phyloP scores from a whole-genome alignment of 331 rosid species.

The Cucumis variabilis region DNA sequence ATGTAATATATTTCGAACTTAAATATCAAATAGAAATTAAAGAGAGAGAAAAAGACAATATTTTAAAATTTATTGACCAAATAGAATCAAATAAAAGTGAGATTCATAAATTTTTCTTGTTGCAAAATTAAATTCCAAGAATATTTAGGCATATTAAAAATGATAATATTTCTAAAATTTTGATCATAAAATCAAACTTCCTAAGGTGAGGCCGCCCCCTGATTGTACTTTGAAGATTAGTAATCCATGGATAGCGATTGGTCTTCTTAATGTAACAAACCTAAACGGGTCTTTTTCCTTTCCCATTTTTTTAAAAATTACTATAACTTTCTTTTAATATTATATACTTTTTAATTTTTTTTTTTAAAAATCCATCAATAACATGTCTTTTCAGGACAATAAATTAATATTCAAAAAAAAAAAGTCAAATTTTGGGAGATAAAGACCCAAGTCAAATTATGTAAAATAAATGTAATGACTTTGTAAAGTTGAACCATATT shows the following conservation, averaged over 20 bases:
- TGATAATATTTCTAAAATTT: neutral
- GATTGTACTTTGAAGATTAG: neutral
- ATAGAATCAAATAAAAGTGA: no score
- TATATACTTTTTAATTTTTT: neutral
- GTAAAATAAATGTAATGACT: neutral
- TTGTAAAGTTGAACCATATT: neutral
- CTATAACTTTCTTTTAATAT: neutral
- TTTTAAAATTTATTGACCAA: no score
- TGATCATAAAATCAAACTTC: neutral
- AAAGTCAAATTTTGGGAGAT: neutral
- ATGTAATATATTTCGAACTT: no score
- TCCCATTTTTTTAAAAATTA: neutral
- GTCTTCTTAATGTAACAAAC: neutral
- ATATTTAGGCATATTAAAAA: neutral
- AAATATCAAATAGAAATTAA: no score
- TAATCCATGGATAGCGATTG: neutral
- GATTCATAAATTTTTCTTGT: no score
- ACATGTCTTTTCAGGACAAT: neutral
- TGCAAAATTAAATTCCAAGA: neutral
- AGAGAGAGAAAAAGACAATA: no score
- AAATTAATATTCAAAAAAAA: neutral
- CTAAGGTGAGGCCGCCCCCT: neutral
- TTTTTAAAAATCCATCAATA: neutral
- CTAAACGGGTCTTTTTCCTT: slow-evolving; percentile 4
- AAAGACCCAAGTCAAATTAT: neutral